Percentiles rank a stretch among this genome's conserved stretches.
Evolutionary conservation across 352 stramenopile species (phyloP).

Genomic region (Phytophthora idaei): DNA sequence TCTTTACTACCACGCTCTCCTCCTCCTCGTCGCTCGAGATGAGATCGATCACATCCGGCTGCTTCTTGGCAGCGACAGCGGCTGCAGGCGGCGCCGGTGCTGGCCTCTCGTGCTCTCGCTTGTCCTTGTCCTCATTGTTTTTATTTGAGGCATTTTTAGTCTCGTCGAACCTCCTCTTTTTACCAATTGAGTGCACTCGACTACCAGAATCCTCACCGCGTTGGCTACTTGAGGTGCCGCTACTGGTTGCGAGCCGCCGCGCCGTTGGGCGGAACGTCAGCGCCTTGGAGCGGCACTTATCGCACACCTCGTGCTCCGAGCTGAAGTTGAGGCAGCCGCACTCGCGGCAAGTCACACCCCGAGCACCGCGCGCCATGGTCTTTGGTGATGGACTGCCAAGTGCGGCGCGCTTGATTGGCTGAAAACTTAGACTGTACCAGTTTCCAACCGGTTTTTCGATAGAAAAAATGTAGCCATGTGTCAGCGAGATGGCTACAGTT

Average conservation of each 20-base stretch:
- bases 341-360: constrained; percentile 39
- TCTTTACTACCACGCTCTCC: constrained; percentile 5
- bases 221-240: not conserved
- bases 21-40: constrained; percentile 33
- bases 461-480: constrained; percentile 21
- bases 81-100: not conserved
- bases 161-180: constrained; percentile 20
- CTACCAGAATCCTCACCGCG: not conserved
- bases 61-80: constrained; percentile 2
- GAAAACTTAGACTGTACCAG: not conserved
- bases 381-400: constrained; percentile 1
- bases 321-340: constrained; percentile 61
- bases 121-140: not conserved
- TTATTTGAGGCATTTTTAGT: constrained; percentile 12
- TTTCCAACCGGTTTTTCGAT: not conserved
- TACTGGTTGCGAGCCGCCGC: constrained; percentile 4
- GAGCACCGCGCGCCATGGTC: constrained; percentile 25
- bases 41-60: constrained; percentile 32
- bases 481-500: not conserved
- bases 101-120: not conserved
- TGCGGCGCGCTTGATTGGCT: not conserved
- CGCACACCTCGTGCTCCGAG: constrained; percentile 35
- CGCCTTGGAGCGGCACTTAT: constrained; percentile 32
- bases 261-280: constrained; percentile 13
- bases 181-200: constrained; percentile 10